These are phyloP conservation scores for Leavenworthia alabamica DNA, from an alignment of 345 rosid genomes.

Conservation along the genomic window DNA sequence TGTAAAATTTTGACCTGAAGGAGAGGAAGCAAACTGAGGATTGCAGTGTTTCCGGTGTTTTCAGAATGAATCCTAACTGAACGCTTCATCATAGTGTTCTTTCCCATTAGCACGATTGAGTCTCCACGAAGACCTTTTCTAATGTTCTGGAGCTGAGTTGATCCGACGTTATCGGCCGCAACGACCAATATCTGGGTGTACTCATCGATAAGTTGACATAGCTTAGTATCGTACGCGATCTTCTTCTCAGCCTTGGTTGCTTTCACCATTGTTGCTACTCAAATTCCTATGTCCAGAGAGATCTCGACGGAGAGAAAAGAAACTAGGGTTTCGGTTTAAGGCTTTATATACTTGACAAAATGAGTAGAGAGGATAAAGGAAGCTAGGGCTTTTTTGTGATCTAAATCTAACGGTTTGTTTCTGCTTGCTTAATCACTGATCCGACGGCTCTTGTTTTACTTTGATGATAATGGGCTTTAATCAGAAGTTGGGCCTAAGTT, in stretches of 20 bases:
- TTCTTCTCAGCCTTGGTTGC: slow-evolving; percentile 46
- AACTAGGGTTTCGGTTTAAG: slow-evolving; percentile 16
- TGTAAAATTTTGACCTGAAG: slow-evolving; percentile 32
- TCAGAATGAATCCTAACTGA: slow-evolving; percentile 60
- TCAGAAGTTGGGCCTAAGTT: background rate
- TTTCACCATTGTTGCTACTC: slow-evolving; percentile 28
- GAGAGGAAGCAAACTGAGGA: slow-evolving; percentile 48
- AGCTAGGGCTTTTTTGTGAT: slow-evolving; percentile 16
- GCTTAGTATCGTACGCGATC: slow-evolving; percentile 51
- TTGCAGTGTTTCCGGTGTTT: slow-evolving; percentile 36
- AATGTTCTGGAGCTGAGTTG: slow-evolving; percentile 65
- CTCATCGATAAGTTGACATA: slow-evolving; percentile 65
- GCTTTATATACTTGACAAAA: slow-evolving; percentile 4
- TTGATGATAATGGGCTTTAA: background rate
- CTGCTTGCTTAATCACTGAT: background rate
- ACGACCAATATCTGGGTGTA: slow-evolving; percentile 56
- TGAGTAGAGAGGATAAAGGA: background rate
- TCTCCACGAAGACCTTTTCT: slow-evolving; percentile 60
- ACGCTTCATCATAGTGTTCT: slow-evolving; percentile 85
- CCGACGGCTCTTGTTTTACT: slow-evolving; percentile 21
- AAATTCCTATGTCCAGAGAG: background rate
- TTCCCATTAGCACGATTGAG: slow-evolving; percentile 61
- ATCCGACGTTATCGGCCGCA: slow-evolving; percentile 72
- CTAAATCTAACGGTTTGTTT: slow-evolving; percentile 20
- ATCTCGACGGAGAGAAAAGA: slow-evolving; percentile 9